Percentiles rank a stretch among this genome's conserved stretches.
These are phyloP conservation scores for Ganoderma lucidum DNA, from an alignment of 1,284 basidiomycete genomes.

Conservation along the genomic window DNA sequence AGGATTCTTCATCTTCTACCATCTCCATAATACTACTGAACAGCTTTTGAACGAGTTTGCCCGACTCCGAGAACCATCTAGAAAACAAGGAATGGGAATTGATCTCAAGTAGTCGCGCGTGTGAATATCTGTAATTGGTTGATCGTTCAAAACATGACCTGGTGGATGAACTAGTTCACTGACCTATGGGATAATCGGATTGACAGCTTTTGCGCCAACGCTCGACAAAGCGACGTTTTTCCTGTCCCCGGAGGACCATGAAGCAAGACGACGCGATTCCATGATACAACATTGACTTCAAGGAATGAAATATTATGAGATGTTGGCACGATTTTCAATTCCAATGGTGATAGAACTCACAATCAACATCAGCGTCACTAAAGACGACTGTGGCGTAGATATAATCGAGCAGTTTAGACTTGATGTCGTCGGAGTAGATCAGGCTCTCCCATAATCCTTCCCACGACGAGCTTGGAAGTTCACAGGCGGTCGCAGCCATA, in stretches of 20 bases:
- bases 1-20: conserved; percentile 88
- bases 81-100: conserved; percentile 97
- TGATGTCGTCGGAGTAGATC: conserved; percentile 91
- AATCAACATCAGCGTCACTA: conserved; percentile 89
- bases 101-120: conserved; percentile 93
- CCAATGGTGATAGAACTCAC: conserved; percentile 51
- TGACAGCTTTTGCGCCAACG: conserved; percentile 94
- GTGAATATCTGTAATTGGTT: conserved; percentile 70
- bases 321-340: neutral
- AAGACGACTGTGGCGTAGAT: conserved; percentile 94
- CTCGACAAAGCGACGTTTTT: conserved; percentile 95
- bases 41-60: conserved; percentile 95
- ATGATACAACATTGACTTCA: conserved; percentile 89
- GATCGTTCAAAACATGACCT: neutral
- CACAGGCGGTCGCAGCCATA: conserved; percentile 87
- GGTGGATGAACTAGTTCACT: conserved; percentile 29
- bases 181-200: conserved; percentile 88
- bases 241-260: conserved; percentile 99
- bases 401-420: conserved; percentile 89
- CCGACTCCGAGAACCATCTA: conserved; percentile 98
- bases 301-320: neutral
- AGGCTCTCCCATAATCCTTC: conserved; percentile 94
- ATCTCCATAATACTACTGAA: conserved; percentile 92
- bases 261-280: conserved; percentile 94
- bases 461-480: conserved; percentile 82